phyloP scores from a whole-genome alignment of 306 rosid species.

The Vachellia pachyceras region DNA sequence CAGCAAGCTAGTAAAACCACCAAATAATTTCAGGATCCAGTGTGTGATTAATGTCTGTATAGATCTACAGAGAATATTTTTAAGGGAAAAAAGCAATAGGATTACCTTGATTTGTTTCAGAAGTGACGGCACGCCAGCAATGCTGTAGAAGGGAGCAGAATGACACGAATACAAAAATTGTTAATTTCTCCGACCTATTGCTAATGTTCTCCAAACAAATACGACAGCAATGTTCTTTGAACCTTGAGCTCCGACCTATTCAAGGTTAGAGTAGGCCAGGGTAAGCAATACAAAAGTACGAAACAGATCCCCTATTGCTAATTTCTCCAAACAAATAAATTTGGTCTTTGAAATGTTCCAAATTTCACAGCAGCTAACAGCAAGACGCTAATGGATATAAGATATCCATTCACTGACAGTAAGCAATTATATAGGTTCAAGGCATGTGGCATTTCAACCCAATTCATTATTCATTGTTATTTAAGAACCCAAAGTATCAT shows the following conservation, averaged over 20 bases:
- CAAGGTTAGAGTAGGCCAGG: not conserved
- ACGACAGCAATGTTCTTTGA: constrained; percentile 51
- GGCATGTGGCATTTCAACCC: not conserved
- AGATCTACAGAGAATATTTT: too few species aligned
- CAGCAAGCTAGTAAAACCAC: too few species aligned
- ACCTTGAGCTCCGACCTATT: constrained; percentile 45
- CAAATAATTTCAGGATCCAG: too few species aligned
- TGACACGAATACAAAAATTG: too few species aligned
- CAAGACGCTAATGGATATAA: not conserved
- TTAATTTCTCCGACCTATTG: too few species aligned
- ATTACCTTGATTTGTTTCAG: too few species aligned
- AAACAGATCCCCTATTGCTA: not conserved
- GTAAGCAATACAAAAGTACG: not conserved
- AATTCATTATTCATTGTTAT: constrained; percentile 24
- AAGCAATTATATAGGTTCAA: constrained; percentile 1
- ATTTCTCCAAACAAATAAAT: constrained; percentile 4
- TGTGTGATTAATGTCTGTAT: too few species aligned
- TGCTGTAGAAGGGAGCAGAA: too few species aligned
- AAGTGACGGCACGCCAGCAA: too few species aligned
- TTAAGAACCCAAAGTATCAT: not conserved
- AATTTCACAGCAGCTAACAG: constrained; percentile 7
- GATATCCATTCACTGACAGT: not conserved
- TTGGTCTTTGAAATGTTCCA: not conserved
- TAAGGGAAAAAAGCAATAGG: too few species aligned
- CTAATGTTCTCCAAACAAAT: too few species aligned